A percentile compares a stretch with the other conserved stretches of the same genome.
Conservation (phyloP, 1,284 basidiomycete genomes). For the Psilocybe mexicana region DNA sequence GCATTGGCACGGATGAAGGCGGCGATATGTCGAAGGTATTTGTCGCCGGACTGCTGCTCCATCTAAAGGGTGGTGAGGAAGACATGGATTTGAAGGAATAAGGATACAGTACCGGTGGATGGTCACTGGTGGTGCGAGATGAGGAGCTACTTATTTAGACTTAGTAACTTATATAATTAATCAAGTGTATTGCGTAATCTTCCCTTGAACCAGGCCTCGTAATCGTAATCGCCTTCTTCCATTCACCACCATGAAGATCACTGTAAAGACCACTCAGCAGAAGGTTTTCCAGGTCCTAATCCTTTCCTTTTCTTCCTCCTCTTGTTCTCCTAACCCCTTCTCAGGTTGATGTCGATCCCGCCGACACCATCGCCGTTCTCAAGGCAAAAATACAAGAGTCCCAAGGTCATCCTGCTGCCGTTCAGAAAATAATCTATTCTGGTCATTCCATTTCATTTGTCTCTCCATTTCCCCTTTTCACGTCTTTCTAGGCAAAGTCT, state of each 20-base stretch:
- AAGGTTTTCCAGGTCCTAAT: constrained; percentile 72
- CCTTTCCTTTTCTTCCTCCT: constrained; percentile 9
- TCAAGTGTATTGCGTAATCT: constrained; percentile 3
- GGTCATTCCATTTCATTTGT: constrained; percentile 47
- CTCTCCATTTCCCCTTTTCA: constrained; percentile 2
- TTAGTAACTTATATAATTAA: not conserved
- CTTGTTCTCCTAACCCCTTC: not conserved
- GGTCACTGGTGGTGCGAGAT: not conserved
- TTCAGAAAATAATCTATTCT: constrained; percentile 96
- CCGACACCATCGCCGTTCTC: constrained; percentile 77
- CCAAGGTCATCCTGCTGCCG: constrained; percentile 74
- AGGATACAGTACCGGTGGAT: not conserved
- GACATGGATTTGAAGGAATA: not conserved
- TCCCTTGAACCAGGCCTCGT: constrained; percentile 11
- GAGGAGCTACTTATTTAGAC: constrained; percentile 6
- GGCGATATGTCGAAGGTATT: constrained; percentile 68
- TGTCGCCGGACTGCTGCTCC: constrained; percentile 70
- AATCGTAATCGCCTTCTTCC: constrained; percentile 13
- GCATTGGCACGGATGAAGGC: constrained; percentile 72
- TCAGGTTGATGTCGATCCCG: constrained; percentile 80
- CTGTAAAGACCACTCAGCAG: constrained; percentile 91
- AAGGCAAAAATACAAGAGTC: constrained; percentile 84
- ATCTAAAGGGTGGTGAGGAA: constrained; percentile 26
- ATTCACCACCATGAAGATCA: constrained; percentile 78
- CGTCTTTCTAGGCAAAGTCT: constrained; percentile 77